Evolutionary conservation across 129 eudicot species (phyloP).

Genomic region (Dittrichia graveolens): DNA sequence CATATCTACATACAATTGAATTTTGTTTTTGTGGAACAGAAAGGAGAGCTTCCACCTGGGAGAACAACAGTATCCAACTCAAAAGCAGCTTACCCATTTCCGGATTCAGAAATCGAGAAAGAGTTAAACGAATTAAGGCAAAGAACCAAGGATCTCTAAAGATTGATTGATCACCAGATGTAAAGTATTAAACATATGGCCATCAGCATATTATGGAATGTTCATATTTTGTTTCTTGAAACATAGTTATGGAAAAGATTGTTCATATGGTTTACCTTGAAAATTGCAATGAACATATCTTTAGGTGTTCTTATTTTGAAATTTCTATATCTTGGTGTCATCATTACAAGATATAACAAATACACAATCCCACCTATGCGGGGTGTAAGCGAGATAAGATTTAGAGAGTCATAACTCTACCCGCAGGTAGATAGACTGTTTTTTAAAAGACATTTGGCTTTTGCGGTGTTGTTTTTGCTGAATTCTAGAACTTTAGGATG

Average conservation of each 20-base stretch:
- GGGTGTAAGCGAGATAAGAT: too few species aligned
- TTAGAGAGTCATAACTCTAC: too few species aligned
- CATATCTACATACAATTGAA: not conserved
- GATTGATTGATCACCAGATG: conserved; percentile 17
- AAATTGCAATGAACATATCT: conserved; percentile 6
- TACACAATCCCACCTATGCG: too few species aligned
- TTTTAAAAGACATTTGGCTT: too few species aligned
- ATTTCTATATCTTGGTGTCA: not conserved
- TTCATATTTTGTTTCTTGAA: conserved; percentile 28
- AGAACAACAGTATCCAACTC: conserved; percentile 49
- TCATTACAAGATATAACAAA: too few species aligned
- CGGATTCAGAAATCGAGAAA: conserved; percentile 72
- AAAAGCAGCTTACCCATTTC: conserved; percentile 59
- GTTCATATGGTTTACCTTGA: conserved; percentile 22
- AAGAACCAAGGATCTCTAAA: conserved; percentile 56
- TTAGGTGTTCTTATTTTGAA: not conserved
- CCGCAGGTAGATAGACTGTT: too few species aligned
- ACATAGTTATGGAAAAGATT: conserved; percentile 22
- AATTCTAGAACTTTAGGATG: too few species aligned
- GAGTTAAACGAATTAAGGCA: conserved; percentile 83
- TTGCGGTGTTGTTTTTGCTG: too few species aligned
- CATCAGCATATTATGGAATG: conserved; percentile 19
- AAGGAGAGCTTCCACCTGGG: conserved; percentile 96
- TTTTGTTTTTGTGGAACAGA: conserved; percentile 43
- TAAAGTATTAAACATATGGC: conserved; percentile 17